These are phyloP conservation scores for Globisporangium radiosum DNA, from an alignment of 352 stramenopile species.

Conservation along the genomic window DNA sequence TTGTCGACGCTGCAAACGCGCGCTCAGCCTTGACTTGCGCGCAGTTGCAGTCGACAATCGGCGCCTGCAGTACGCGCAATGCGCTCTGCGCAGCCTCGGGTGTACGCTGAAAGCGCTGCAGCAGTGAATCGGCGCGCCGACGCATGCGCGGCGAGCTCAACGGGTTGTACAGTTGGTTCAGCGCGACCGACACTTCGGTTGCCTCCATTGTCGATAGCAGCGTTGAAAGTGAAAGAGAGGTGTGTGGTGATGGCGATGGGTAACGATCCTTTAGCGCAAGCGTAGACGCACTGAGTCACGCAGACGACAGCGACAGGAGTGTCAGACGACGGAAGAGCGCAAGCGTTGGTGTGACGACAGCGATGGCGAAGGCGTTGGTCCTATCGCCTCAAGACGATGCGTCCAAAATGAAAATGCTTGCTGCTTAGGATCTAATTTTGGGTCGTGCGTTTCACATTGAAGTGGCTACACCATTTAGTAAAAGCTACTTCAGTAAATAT, in stretches of 20 bases:
- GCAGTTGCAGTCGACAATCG: slow-evolving; percentile 30
- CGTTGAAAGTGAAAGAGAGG: not conserved
- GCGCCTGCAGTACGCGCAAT: slow-evolving; percentile 44
- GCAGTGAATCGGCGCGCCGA: slow-evolving; percentile 60
- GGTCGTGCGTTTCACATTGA: too few species aligned
- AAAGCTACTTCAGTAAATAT: too few species aligned
- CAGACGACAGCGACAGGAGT: too few species aligned
- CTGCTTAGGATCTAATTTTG: not conserved
- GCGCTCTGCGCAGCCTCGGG: slow-evolving; percentile 52
- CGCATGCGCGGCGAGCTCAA: slow-evolving; percentile 58
- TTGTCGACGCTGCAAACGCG: slow-evolving; percentile 59
- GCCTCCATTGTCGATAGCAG: slow-evolving; percentile 31
- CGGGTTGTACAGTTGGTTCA: slow-evolving; percentile 71
- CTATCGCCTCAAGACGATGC: too few species aligned
- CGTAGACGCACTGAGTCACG: too few species aligned
- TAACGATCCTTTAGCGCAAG: too few species aligned
- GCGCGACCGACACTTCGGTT: slow-evolving; percentile 43
- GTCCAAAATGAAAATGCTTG: not conserved
- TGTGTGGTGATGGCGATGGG: not conserved
- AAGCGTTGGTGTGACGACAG: too few species aligned
- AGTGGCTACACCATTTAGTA: too few species aligned
- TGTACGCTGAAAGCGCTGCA: slow-evolving; percentile 72
- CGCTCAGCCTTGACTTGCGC: slow-evolving; percentile 42
- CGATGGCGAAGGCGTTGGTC: too few species aligned
- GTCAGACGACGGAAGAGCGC: too few species aligned